These are phyloP conservation scores for Arthrocladium fulminans DNA, from an alignment of 2,329 filamentous ascomycete genomes.

Conservation along the genomic window DNA sequence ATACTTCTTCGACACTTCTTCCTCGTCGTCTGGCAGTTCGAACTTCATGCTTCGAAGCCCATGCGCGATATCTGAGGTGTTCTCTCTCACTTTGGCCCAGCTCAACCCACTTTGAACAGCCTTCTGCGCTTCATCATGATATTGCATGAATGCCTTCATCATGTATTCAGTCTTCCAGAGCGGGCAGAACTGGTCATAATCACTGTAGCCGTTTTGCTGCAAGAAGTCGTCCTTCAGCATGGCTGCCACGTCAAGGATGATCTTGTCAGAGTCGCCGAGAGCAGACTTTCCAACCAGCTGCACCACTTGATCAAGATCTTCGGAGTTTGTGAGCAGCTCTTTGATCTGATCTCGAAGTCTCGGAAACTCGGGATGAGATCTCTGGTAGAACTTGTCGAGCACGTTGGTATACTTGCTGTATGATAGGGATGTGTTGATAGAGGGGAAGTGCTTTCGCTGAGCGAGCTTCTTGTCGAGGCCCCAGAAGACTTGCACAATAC, in stretches of 20 bases:
- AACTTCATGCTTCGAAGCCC: constrained; percentile 92
- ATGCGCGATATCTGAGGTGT: constrained; percentile 75
- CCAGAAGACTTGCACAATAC: constrained; percentile 99
- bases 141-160: constrained; percentile 99
- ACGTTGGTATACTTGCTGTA: constrained; percentile 93
- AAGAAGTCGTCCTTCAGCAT: constrained; percentile 97
- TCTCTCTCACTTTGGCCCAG: constrained; percentile 89
- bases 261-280: constrained; percentile 94
- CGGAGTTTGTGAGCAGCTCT: constrained; percentile 86
- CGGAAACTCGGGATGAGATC: constrained; percentile 89
- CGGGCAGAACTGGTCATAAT: constrained; percentile 98
- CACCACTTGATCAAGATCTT: constrained; percentile 96
- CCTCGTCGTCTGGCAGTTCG: constrained; percentile 78
- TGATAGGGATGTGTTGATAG: constrained; percentile 86
- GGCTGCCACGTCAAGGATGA: constrained; percentile 83
- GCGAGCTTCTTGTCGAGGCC: constrained; percentile 99
- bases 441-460: constrained; percentile 98
- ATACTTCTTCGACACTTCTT: constrained; percentile 79
- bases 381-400: constrained; percentile 88
- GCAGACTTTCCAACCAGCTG: constrained; percentile 97
- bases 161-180: constrained; percentile 99
- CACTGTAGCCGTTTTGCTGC: constrained; percentile 97
- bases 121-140: constrained; percentile 96
- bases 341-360: constrained; percentile 85
- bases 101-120: constrained; percentile 80